Evolutionary conservation across 2,329 filamentous ascomycete genomes (phyloP), one percentile per base, ranked within the genome.

Genomic region (Geosmithia morbida): DNA sequence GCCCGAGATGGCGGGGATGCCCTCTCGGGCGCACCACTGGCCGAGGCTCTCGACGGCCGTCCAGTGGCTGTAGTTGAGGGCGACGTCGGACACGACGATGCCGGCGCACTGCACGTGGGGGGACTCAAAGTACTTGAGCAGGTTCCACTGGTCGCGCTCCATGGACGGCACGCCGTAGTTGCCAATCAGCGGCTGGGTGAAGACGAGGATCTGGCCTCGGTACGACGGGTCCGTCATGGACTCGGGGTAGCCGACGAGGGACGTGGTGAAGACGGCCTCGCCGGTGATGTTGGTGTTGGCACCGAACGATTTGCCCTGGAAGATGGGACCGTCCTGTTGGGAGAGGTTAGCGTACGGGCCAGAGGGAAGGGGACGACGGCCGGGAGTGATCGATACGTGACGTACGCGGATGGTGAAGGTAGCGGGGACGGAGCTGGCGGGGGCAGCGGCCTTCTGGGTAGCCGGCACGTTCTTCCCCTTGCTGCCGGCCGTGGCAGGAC

Each of bases 261-360:
- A 96, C 51, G 92, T 97, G 52, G 92, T 97, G 74, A 98, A 98
- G 64, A 97, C 92, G 43, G 92, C 92, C 72, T 98, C 92, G 57
- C 92, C 92, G 53, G 89, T 95, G 62, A 97, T 86, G 75, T 96
- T 98, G 65, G 85, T 79, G 66, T 94, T 92, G 61, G 92, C 92
- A 59, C 92, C 92, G 59, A 97, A 98, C 50, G 90, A 94, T 63
- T 86, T 95, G 63, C 92, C 92, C 58, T 87, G 86, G 73, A 95
- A 97, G 61, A 97, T 83, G 43, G 92, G 92, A 51, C 92, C 92
- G 70, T 95, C 87, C 81, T 88, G 33, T 37, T 5, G 22, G 33
- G 14, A 51, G 47, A 51, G 45, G 29, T 22, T 49, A 41, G 51
- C 57, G n/a, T n/a, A n/a, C n/a, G n/a, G n/a, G n/a, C 22, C 8